Percentiles rank a stretch among this genome's conserved stretches.
Evolutionary conservation across 2,329 filamentous ascomycete species (phyloP).

Genomic region (Xylariomycetidae sp.): DNA sequence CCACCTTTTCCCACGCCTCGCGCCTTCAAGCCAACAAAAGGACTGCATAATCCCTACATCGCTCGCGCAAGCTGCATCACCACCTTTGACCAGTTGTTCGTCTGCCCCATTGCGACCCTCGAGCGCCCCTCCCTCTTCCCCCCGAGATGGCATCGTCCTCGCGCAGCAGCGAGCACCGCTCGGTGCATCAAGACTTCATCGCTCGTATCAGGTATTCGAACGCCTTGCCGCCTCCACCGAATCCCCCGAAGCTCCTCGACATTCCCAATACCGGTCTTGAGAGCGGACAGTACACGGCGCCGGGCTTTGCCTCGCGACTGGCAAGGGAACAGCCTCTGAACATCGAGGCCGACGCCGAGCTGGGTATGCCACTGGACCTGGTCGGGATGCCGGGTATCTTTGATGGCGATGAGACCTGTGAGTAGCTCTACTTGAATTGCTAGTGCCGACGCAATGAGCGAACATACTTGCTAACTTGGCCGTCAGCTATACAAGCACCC

Average conservation of each 20-base stretch:
- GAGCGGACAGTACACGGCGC: constrained; percentile 81
- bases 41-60: too few relatives aligned
- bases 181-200: constrained; percentile 91
- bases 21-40: too few relatives aligned
- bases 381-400: constrained; percentile 94
- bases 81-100: too few relatives aligned
- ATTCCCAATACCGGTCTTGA: constrained; percentile 90
- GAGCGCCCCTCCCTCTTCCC: constrained; percentile 3
- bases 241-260: constrained; percentile 92
- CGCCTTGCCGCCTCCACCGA: constrained; percentile 86
- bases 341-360: constrained; percentile 93
- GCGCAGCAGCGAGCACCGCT: constrained; percentile 46
- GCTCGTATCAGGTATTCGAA: constrained; percentile 94
- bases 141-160: constrained; percentile 38
- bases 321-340: constrained; percentile 89
- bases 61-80: too few relatives aligned
- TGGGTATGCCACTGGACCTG: constrained; percentile 94
- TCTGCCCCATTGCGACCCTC: constrained; percentile 1
- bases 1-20: too few relatives aligned
- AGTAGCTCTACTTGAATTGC: constrained; percentile 25
- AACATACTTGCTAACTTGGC: constrained; percentile 11
- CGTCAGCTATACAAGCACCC: constrained; percentile 72
- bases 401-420: constrained; percentile 90
- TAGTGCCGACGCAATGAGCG: constrained; percentile 1
- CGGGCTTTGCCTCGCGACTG: constrained; percentile 82